phyloP scores from a whole-genome alignment of 1,284 basidiomycete genomes.

The Ustilago tritici region DNA sequence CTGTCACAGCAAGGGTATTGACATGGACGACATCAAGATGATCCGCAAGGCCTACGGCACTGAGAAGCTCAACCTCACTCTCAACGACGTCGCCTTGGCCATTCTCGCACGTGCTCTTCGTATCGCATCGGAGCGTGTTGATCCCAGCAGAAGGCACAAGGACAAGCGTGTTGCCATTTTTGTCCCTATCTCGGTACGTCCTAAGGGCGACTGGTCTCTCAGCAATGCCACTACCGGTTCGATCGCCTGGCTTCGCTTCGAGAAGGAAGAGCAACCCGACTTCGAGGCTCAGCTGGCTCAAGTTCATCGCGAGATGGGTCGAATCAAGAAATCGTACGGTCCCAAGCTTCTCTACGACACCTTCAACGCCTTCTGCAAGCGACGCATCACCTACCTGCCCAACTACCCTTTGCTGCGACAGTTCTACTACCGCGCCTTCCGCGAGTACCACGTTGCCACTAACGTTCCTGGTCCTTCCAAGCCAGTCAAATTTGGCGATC shows the following conservation, averaged over 20 bases:
- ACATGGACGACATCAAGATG: constrained; percentile 66
- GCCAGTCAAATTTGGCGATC: constrained; percentile 63
- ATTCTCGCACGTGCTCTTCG: constrained; percentile 64
- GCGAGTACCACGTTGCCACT: constrained; percentile 67
- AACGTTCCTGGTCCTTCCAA: constrained; percentile 68
- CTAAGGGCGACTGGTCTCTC: constrained; percentile 65
- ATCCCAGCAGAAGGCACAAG: constrained; percentile 44
- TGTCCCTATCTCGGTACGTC: constrained; percentile 65
- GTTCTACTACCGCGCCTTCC: constrained; percentile 66
- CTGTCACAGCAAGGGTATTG: constrained; percentile 65
- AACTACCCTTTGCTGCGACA: constrained; percentile 60
- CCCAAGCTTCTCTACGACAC: constrained; percentile 63
- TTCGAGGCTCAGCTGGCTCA: constrained; percentile 57
- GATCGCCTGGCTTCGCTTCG: constrained; percentile 66
- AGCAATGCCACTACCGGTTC: constrained; percentile 66
- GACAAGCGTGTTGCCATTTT: constrained; percentile 68
- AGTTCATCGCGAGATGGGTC: constrained; percentile 66
- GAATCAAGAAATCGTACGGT: constrained; percentile 63
- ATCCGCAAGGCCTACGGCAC: constrained; percentile 65
- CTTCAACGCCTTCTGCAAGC: constrained; percentile 53
- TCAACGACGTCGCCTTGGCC: constrained; percentile 68
- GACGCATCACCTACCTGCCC: constrained; percentile 59
- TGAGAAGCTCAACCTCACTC: constrained; percentile 57
- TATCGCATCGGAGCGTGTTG: constrained; percentile 60
- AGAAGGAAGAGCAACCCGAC: constrained; percentile 50